Conservation (phyloP, 768 basidiomycete species). For the Mrakia hoshinonis region DNA sequence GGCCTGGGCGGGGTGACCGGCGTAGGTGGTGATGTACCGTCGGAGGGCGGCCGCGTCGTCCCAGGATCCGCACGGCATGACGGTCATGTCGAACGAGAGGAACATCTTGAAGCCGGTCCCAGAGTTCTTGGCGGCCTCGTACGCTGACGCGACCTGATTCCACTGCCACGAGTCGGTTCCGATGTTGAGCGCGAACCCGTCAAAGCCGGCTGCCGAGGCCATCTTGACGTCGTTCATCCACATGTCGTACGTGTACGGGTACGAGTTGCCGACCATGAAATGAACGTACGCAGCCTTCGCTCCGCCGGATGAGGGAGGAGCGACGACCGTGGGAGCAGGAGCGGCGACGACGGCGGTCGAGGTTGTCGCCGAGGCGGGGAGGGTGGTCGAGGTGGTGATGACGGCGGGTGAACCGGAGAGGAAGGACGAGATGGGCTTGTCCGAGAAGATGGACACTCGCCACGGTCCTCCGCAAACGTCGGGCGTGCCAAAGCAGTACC, state of each 20-base stretch:
- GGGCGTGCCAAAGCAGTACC: constrained; percentile 19
- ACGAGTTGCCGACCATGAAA: constrained; percentile 54
- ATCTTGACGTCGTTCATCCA: constrained; percentile 49
- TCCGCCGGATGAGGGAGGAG: constrained; percentile 35
- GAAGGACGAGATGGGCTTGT: not conserved
- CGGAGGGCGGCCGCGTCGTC: constrained; percentile 33
- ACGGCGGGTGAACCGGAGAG: not conserved
- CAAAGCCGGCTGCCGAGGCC: constrained; percentile 52
- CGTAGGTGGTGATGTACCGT: constrained; percentile 33
- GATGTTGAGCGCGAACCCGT: constrained; percentile 52
- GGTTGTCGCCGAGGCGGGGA: constrained; percentile 6
- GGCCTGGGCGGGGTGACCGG: constrained; percentile 36
- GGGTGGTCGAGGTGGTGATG: constrained; percentile 7
- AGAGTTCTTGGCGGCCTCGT: constrained; percentile 42
- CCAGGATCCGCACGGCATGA: constrained; percentile 33
- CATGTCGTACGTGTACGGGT: constrained; percentile 51
- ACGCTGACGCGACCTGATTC: constrained; percentile 57
- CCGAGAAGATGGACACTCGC: constrained; percentile 26
- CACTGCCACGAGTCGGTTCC: constrained; percentile 59
- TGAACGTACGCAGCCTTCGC: constrained; percentile 37
- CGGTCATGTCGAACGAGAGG: constrained; percentile 36
- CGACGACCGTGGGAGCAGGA: constrained; percentile 8
- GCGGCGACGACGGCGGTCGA: constrained; percentile 21
- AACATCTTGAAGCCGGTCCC: constrained; percentile 27
- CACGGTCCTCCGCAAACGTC: constrained; percentile 24